These are phyloP conservation scores for Cronartium ribicola DNA, from an alignment of 1,284 basidiomycete species.

Conservation along the genomic window DNA sequence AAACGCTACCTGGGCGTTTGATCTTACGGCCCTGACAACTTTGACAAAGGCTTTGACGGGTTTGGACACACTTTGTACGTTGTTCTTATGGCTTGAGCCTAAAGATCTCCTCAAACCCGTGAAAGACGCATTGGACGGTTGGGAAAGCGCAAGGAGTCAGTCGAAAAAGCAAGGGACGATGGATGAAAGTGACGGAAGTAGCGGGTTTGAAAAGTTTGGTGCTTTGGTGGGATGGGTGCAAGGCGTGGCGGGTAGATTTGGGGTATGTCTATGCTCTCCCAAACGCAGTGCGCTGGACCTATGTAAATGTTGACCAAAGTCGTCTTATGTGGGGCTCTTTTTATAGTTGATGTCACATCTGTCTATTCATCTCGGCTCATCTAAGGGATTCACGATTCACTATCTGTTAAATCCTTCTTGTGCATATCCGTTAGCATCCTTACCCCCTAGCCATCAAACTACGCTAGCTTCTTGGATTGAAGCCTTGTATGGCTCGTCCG, in stretches of 20 bases:
- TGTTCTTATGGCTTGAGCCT: constrained; percentile 31
- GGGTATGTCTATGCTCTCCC: neutral
- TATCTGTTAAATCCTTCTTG: constrained; percentile 25
- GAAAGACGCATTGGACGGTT: constrained; percentile 10
- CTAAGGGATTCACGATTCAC: constrained; percentile 33
- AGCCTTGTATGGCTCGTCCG: constrained; percentile 35
- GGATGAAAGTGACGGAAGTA: constrained; percentile 17
- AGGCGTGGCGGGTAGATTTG: constrained; percentile 30
- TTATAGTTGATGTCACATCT: constrained; percentile 31
- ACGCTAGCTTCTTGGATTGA: constrained; percentile 33
- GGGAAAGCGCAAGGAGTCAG: constrained; percentile 16
- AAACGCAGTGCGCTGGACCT: neutral
- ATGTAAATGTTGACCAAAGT: neutral
- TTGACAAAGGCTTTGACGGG: constrained; percentile 20
- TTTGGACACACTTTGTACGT: constrained; percentile 11
- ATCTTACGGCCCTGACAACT: constrained; percentile 20
- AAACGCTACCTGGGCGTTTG: constrained; percentile 8
- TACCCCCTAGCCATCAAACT: constrained; percentile 15
- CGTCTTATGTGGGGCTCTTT: neutral
- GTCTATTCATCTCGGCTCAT: constrained; percentile 10
- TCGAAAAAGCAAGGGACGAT: neutral
- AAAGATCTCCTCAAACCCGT: constrained; percentile 12
- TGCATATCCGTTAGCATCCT: constrained; percentile 9
- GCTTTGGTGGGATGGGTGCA: constrained; percentile 26
- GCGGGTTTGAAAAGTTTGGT: constrained; percentile 33